phyloP scores from a whole-genome alignment of 2,329 filamentous ascomycete species.

The Pestalotiopsis sp. region DNA sequence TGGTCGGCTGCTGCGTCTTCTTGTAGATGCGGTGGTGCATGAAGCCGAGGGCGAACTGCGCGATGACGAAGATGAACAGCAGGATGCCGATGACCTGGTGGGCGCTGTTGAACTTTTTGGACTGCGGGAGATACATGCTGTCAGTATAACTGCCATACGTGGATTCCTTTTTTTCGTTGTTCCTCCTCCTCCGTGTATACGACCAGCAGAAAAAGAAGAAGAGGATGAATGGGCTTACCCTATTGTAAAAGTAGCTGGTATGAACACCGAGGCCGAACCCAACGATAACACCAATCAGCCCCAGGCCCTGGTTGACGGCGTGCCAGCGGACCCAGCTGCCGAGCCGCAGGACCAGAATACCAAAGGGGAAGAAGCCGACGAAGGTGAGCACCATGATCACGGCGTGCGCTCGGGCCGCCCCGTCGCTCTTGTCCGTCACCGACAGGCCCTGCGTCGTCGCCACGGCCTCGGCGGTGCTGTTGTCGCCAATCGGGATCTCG shows the following conservation, averaged over 20 bases:
- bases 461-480: slow-evolving; percentile 15
- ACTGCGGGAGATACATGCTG: slow-evolving; percentile 32
- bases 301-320: slow-evolving; percentile 51
- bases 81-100: slow-evolving; percentile 63
- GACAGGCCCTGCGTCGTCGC: slow-evolving; percentile 32
- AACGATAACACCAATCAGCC: slow-evolving; percentile 45
- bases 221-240: slow-evolving; percentile 40
- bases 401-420: slow-evolving; percentile 43
- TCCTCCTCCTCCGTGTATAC: too few species aligned
- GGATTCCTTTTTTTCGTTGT: too few species aligned
- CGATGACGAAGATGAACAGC: slow-evolving; percentile 50
- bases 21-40: slow-evolving; percentile 56
- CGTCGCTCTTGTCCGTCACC: slow-evolving; percentile 33
- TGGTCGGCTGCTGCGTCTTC: slow-evolving; percentile 47
- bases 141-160: background rate
- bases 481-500: slow-evolving; percentile 33
- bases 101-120: slow-evolving; percentile 49
- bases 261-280: slow-evolving; percentile 55
- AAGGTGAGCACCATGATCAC: slow-evolving; percentile 57
- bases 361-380: slow-evolving; percentile 55
- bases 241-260: slow-evolving; percentile 52
- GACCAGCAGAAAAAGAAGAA: too few species aligned
- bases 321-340: slow-evolving; percentile 55
- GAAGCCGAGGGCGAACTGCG: slow-evolving; percentile 54
- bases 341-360: slow-evolving; percentile 52